These are phyloP conservation scores for Strobilomyces dryophilus DNA, from an alignment of 768 basidiomycete genomes.

Conservation along the genomic window DNA sequence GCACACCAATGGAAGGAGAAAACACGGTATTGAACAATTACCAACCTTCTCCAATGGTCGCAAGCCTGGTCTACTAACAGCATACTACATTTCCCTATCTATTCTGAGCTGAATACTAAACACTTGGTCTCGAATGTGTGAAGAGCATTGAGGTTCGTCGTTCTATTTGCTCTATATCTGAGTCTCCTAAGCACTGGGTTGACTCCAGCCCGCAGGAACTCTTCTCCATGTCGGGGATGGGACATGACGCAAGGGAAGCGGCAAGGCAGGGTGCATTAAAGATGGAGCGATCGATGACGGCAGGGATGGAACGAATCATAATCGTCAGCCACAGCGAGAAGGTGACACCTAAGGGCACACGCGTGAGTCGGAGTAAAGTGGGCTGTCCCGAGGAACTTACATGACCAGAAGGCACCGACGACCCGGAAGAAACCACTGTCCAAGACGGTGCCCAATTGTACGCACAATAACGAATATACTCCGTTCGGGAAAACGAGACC, in stretches of 20 bases:
- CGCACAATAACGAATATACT: constrained; percentile 46
- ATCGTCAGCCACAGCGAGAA: constrained; percentile 41
- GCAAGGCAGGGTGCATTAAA: constrained; percentile 45
- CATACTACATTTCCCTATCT: not conserved
- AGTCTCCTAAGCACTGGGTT: not conserved
- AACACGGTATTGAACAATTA: not conserved
- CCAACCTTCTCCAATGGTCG: not conserved
- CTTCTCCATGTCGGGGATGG: constrained; percentile 4
- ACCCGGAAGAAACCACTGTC: constrained; percentile 47
- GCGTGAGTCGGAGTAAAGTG: not conserved
- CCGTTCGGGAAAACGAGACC: constrained; percentile 55
- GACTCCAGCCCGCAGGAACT: not conserved
- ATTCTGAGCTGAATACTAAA: not conserved
- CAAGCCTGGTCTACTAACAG: not conserved
- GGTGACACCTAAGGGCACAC: constrained; percentile 31
- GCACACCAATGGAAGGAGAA: not conserved
- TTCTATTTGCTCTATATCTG: not conserved
- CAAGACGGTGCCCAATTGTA: constrained; percentile 47
- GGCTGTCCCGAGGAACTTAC: constrained; percentile 29
- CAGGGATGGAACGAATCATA: constrained; percentile 40
- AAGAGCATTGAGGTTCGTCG: not conserved
- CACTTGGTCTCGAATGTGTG: not conserved
- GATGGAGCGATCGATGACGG: constrained; percentile 43
- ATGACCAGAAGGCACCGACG: constrained; percentile 51
- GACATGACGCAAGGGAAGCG: constrained; percentile 7